phyloP scores from a whole-genome alignment of 306 rosid genomes.

The Prunus mira region DNA sequence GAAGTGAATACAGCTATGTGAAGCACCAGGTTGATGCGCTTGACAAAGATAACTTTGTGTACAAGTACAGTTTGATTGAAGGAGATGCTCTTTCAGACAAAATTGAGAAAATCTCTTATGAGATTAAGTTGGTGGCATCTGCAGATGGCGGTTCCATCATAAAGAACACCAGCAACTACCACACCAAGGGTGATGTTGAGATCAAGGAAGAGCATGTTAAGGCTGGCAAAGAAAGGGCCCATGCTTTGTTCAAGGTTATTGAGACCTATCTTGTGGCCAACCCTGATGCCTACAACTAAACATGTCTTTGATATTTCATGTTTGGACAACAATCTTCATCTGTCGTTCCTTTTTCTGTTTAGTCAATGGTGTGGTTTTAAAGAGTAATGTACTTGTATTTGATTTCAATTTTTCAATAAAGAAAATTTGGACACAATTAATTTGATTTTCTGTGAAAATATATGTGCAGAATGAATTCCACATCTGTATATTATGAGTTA shows the following conservation, averaged over 20 bases:
- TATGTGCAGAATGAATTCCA: too few relatives aligned
- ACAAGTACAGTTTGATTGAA: conserved; percentile 13
- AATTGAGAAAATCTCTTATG: conserved; percentile 37
- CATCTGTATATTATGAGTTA: too few relatives aligned
- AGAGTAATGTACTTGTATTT: too few relatives aligned
- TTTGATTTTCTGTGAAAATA: too few relatives aligned
- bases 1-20: not conserved
- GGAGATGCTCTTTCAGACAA: conserved; percentile 29
- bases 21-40: conserved; percentile 35
- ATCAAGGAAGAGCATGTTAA: conserved; percentile 26
- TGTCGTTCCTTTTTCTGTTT: too few relatives aligned
- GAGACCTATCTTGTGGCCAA: conserved; percentile 28
- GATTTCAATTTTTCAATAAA: too few relatives aligned
- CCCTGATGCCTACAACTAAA: conserved; percentile 35
- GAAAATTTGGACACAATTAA: too few relatives aligned
- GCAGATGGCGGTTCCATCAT: conserved; percentile 32
- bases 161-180: conserved; percentile 28
- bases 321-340: too few relatives aligned
- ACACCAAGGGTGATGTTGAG: not conserved
- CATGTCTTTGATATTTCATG: too few relatives aligned
- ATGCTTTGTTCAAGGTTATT: not conserved
- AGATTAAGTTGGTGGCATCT: conserved; percentile 31
- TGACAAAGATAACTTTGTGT: conserved; percentile 33
- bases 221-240: conserved; percentile 23
- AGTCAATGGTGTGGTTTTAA: too few relatives aligned